Conservation (phyloP, 2,329 filamentous ascomycete genomes). For the Hymenoscyphus albidus region DNA sequence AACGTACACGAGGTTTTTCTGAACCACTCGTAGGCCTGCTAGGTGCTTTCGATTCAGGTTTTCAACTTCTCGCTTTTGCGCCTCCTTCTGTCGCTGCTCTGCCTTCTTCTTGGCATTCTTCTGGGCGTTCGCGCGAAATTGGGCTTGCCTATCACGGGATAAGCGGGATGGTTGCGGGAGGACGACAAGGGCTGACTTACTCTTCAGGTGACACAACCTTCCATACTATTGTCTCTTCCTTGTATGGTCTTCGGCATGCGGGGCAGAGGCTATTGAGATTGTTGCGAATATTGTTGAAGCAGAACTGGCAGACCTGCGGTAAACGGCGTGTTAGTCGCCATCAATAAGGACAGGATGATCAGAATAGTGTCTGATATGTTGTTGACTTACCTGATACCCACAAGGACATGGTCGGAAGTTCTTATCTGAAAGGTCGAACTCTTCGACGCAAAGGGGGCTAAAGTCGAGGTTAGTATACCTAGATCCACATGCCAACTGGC, state of each 20-base stretch:
- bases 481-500: background rate
- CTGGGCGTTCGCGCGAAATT: constrained; percentile 72
- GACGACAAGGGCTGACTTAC: constrained; percentile 49
- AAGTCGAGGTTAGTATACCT: constrained; percentile 28
- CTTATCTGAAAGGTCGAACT: constrained; percentile 95
- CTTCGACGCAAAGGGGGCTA: constrained; percentile 96
- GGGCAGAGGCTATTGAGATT: constrained; percentile 97
- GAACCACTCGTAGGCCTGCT: constrained; percentile 89
- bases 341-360: background rate
- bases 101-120: constrained; percentile 93
- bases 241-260: constrained; percentile 92
- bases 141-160: constrained; percentile 54
- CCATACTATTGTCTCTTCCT: constrained; percentile 96
- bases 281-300: constrained; percentile 98
- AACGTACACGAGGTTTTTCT: constrained; percentile 98
- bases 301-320: constrained; percentile 92
- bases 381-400: constrained; percentile 81
- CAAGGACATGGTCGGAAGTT: constrained; percentile 97
- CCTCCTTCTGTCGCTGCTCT: constrained; percentile 84
- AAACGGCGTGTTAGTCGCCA: constrained; percentile 13
- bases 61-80: constrained; percentile 93
- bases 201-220: constrained; percentile 94
- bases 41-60: constrained; percentile 94
- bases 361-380: background rate
- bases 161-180: constrained; percentile 14